Evolutionary conservation across 73 alveolate species (phyloP).

Genomic region (Effrenium voratum): DNA sequence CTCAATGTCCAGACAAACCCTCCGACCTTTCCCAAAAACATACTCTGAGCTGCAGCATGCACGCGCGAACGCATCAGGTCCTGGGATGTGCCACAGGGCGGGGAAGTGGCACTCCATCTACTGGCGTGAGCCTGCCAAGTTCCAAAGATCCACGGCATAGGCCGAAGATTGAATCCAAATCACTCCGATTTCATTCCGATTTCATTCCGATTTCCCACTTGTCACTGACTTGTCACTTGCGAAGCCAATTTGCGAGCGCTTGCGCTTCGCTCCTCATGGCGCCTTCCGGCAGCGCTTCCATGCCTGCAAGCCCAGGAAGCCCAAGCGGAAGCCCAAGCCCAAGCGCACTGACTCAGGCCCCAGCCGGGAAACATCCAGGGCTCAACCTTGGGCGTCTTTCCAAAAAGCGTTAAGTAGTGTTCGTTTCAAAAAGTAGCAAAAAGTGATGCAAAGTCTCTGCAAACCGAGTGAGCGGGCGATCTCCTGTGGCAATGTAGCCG

Average conservation of each 20-base stretch:
- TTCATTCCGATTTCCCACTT: too few species aligned
- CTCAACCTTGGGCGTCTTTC: slow-evolving; percentile 44
- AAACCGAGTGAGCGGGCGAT: slow-evolving; percentile 18
- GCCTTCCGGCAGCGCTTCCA: background rate
- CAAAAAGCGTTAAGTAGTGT: background rate
- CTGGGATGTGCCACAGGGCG: background rate
- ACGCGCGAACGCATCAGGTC: background rate
- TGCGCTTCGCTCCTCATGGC: background rate
- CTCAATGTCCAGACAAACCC: background rate
- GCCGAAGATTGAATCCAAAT: too few species aligned
- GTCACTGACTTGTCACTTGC: too few species aligned
- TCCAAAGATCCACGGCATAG: background rate
- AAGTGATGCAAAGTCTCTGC: background rate
- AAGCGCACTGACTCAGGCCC: background rate
- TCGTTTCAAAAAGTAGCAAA: background rate
- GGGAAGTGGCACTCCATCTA: slow-evolving; percentile 22
- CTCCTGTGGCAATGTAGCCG: slow-evolving; percentile 82
- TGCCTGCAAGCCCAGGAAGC: background rate
- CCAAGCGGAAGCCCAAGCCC: background rate
- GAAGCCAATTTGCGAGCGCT: background rate
- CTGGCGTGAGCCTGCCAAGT: background rate
- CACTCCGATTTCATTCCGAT: too few species aligned
- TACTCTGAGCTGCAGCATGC: background rate
- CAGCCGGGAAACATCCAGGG: slow-evolving; percentile 54
- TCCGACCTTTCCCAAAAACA: too few species aligned